phyloP scores from a whole-genome alignment of 768 basidiomycete species.

The Suillus weaverae region DNA sequence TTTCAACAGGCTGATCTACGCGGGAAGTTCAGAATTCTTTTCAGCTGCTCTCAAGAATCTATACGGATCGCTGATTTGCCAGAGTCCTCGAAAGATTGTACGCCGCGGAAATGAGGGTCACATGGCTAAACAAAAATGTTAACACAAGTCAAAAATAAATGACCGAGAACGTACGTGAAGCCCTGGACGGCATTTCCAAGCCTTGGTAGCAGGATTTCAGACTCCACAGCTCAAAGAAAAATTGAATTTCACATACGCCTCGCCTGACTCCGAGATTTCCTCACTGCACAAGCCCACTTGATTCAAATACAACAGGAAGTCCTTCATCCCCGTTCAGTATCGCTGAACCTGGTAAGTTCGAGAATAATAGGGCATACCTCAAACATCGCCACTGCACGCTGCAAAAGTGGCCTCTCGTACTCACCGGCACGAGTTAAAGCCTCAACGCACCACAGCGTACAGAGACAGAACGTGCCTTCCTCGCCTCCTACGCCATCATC shows the following conservation, averaged over 20 bases:
- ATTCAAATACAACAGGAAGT: slow-evolving; percentile 80
- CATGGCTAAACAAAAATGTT: slow-evolving; percentile 49
- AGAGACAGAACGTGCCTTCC: slow-evolving; percentile 92
- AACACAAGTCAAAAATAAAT: background rate
- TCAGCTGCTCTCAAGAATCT: background rate
- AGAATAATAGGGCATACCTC: slow-evolving; percentile 53
- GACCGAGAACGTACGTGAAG: slow-evolving; percentile 67
- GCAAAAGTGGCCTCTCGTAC: slow-evolving; percentile 65
- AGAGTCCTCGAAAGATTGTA: slow-evolving; percentile 77
- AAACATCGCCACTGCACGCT: slow-evolving; percentile 81
- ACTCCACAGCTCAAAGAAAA: background rate
- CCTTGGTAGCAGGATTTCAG: slow-evolving; percentile 35
- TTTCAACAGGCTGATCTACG: background rate
- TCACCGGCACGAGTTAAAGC: slow-evolving; percentile 87
- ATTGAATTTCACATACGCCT: slow-evolving; percentile 55
- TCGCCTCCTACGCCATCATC: slow-evolving; percentile 96
- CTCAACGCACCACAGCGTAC: slow-evolving; percentile 86
- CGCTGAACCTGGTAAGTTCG: background rate
- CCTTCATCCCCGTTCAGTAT: slow-evolving; percentile 37
- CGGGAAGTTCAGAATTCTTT: background rate
- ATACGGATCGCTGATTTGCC: slow-evolving; percentile 5
- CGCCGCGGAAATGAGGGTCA: slow-evolving; percentile 82
- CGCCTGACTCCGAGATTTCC: slow-evolving; percentile 83
- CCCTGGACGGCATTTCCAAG: slow-evolving; percentile 89
- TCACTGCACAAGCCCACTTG: slow-evolving; percentile 87